Percentiles rank a stretch among this genome's conserved stretches.
These are phyloP conservation scores for Heteromeles arbutifolia DNA, from an alignment of 306 rosid species.

Conservation along the genomic window DNA sequence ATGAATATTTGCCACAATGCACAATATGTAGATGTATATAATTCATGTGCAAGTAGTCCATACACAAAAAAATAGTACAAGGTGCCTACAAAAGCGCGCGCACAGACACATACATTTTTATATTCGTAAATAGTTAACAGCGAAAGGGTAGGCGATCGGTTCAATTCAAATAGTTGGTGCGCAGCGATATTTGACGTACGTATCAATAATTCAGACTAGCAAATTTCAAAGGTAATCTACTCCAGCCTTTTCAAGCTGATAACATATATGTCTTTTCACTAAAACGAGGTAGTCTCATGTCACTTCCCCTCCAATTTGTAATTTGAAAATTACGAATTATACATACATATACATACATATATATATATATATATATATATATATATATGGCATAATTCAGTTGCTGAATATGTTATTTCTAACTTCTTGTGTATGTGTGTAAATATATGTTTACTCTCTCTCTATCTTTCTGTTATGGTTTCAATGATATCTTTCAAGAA, in stretches of 20 bases:
- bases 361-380: no score
- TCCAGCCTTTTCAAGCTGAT: neutral
- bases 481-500: conserved; percentile 13
- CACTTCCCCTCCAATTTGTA: neutral
- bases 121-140: neutral
- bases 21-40: neutral
- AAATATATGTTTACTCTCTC: neutral
- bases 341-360: neutral
- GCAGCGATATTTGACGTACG: neutral
- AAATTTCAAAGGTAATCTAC: neutral
- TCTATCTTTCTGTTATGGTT: neutral
- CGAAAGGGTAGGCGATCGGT: neutral
- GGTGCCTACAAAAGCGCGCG: neutral
- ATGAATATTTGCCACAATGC: neutral
- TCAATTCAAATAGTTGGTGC: neutral
- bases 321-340: neutral
- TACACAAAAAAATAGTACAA: neutral
- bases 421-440: neutral
- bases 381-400: neutral
- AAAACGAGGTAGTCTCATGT: neutral
- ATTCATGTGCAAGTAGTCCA: neutral
- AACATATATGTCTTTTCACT: neutral
- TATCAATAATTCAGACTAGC: neutral
- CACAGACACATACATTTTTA: neutral
- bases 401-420: neutral